These are phyloP conservation scores for Euphorbia schlechtendalii DNA, from an alignment of 441 rosid species.

Conservation along the genomic window DNA sequence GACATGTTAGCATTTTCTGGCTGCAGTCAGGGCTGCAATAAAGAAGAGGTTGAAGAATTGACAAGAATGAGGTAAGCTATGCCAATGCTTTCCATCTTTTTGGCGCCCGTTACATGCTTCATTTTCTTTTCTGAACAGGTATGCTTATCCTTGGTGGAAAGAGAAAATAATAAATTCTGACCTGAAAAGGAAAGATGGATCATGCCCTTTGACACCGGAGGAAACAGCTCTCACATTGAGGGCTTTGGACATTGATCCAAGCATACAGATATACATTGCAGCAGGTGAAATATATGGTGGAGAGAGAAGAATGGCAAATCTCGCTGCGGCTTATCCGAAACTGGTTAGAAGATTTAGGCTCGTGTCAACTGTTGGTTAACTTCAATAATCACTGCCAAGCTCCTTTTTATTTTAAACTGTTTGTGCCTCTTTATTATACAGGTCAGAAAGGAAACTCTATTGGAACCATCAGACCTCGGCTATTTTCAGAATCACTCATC, in stretches of 20 bases:
- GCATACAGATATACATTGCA: slow-evolving; percentile 74
- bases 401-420: slow-evolving; percentile 1
- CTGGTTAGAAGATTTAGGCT: slow-evolving; percentile 45
- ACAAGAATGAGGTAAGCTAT: slow-evolving; percentile 78
- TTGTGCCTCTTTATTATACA: slow-evolving; percentile 29
- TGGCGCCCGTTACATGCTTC: neutral
- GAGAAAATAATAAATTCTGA: slow-evolving; percentile 86
- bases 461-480: slow-evolving; percentile 66
- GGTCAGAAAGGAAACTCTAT: slow-evolving; percentile 83
- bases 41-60: slow-evolving; percentile 73
- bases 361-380: slow-evolving; percentile 8
- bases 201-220: slow-evolving; percentile 91
- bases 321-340: slow-evolving; percentile 61
- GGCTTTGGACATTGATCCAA: slow-evolving; percentile 68
- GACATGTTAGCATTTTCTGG: slow-evolving; percentile 97
- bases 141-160: slow-evolving; percentile 98
- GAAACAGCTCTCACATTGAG: slow-evolving; percentile 80
- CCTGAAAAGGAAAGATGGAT: slow-evolving; percentile 78
- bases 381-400: neutral
- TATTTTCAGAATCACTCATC: slow-evolving; percentile 89
- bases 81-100: neutral
- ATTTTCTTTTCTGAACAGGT: slow-evolving; percentile 38
- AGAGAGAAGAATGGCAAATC: slow-evolving; percentile 62
- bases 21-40: slow-evolving; percentile 78
- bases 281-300: slow-evolving; percentile 96